Evolutionary conservation across 2,329 filamentous ascomycete genomes (phyloP).

Genomic region (Thelonectria blattea): DNA sequence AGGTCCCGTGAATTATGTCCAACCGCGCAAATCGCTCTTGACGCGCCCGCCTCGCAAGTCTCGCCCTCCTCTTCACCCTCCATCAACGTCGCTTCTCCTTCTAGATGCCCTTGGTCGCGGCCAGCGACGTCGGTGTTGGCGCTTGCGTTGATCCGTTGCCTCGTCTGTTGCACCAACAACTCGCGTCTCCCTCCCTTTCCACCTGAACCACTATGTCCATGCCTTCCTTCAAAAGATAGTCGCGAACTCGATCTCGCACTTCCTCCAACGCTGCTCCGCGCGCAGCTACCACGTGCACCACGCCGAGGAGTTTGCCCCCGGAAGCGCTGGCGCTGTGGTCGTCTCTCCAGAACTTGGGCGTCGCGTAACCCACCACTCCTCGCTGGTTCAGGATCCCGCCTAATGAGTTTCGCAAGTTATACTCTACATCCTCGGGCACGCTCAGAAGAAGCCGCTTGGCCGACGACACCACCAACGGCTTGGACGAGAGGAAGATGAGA

Average conservation of each 20-base stretch:
- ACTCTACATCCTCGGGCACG: conserved; percentile 84
- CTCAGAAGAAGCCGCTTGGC: conserved; percentile 84
- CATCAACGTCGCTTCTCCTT: conserved; percentile 15
- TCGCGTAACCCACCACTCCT: conserved; percentile 84
- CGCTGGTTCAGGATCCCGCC: conserved; percentile 81
- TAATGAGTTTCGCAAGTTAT: conserved; percentile 83
- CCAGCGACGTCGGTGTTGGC: conserved; percentile 40
- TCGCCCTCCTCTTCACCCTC: conserved; percentile 8
- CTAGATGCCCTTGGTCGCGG: conserved; percentile 44
- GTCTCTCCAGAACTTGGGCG: conserved; percentile 92
- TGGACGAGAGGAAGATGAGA: conserved; percentile 89
- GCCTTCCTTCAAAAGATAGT: conserved; percentile 72
- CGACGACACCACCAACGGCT: conserved; percentile 84
- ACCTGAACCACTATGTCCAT: conserved; percentile 89
- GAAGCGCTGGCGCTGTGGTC: conserved; percentile 60
- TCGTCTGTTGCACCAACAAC: conserved; percentile 62
- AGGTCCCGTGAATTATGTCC: conserved; percentile 6
- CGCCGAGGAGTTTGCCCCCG: conserved; percentile 70
- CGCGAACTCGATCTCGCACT: conserved; percentile 76
- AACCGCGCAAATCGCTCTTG: conserved; percentile 15
- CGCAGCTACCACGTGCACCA: conserved; percentile 84
- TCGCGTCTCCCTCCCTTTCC: conserved; percentile 78
- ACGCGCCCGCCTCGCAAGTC: background rate
- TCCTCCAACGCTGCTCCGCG: conserved; percentile 79
- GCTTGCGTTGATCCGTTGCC: conserved; percentile 37